Evolutionary conservation across 768 basidiomycete genomes (phyloP), one percentile per base, ranked within the genome.

Genomic region (Phlegmacium glaucopus): DNA sequence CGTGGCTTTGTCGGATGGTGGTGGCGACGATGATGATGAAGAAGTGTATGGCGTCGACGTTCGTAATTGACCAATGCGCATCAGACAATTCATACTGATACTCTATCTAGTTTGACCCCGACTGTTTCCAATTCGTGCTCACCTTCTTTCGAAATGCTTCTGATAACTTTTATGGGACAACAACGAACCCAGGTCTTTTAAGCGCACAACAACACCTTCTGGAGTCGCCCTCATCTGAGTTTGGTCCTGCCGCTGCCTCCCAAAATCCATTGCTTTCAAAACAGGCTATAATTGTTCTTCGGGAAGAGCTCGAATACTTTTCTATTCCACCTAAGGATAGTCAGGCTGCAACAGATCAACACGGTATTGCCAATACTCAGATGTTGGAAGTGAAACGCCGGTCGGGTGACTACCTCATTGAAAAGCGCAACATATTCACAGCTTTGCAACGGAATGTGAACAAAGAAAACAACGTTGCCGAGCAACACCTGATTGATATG

Each of bases 401-500:
- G 56, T 94, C 91, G 54, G 96, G 96, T 16, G 78, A 83, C 53
- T 88, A 85, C 59, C 76, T 99, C 52, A 86, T 95, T 65, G 87
- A 88, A 48, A 89, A 91, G 67, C 79, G 79, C 61, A 90, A 86
- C 66, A 96, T 99, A 60, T 99, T 99, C 66, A 95, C 95, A 3
- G 96, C 96, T 34, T 74, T 99, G 47, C 95, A 99, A 75, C 79
- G 96, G 59, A 99, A 99, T 68, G 95, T 98, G 53, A 95, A 95
- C 71, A 95, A 95, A 75, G 95, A 97, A 72, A 97, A 97, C 64
- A 98, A 99, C 65, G 77, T 96, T 45, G 96, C 96, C 13, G 96
- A 99, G 69, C 95, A 98, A 70, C 96, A 99, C 72, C 73, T 99
- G 58, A 99, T 99, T 68, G 96, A 98, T 70, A 99, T 99, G 96